These are phyloP conservation scores for Pichia sporocuriosa DNA, from an alignment of 805 yeast species.

Conservation along the genomic window DNA sequence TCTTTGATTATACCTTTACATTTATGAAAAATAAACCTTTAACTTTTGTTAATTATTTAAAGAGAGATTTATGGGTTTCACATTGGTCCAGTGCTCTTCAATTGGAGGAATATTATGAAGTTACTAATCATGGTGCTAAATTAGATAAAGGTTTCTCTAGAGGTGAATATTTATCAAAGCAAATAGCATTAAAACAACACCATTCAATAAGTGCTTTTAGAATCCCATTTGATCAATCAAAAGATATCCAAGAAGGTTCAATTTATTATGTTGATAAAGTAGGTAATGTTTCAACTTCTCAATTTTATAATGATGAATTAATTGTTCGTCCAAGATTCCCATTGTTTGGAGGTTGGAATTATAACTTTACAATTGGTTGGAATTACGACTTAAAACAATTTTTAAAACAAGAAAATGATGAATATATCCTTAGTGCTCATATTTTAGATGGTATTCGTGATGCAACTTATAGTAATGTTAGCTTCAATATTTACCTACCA, in stretches of 20 bases:
- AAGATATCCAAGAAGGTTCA: conserved; percentile 38
- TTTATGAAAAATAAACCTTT: conserved; percentile 65
- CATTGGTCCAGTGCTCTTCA: conserved; percentile 69
- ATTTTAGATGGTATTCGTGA: conserved; percentile 66
- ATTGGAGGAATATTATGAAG: conserved; percentile 80
- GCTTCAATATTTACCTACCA: conserved; percentile 66
- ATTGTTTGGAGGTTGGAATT: conserved; percentile 93
- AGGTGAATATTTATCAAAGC: conserved; percentile 63
- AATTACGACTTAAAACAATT: conserved; percentile 49
- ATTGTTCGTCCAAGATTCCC: conserved; percentile 84
- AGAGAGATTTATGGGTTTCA: conserved; percentile 82
- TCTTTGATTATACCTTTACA: conserved; percentile 45
- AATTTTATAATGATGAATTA: conserved; percentile 37
- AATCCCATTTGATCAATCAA: conserved; percentile 41
- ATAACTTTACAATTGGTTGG: conserved; percentile 97
- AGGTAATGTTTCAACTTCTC: conserved; percentile 85
- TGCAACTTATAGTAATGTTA: conserved; percentile 54
- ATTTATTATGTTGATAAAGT: conserved; percentile 82
- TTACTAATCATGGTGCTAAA: conserved; percentile 68
- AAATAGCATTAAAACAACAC: conserved; percentile 42
- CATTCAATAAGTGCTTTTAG: conserved; percentile 59
- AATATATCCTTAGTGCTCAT: conserved; percentile 61
- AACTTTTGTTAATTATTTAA: conserved; percentile 49
- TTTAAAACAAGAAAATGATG: conserved; percentile 41
- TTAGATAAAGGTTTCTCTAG: conserved; percentile 72